Evolutionary conservation across 768 basidiomycete genomes (phyloP).

Genomic region (Lentinus tigrinus): DNA sequence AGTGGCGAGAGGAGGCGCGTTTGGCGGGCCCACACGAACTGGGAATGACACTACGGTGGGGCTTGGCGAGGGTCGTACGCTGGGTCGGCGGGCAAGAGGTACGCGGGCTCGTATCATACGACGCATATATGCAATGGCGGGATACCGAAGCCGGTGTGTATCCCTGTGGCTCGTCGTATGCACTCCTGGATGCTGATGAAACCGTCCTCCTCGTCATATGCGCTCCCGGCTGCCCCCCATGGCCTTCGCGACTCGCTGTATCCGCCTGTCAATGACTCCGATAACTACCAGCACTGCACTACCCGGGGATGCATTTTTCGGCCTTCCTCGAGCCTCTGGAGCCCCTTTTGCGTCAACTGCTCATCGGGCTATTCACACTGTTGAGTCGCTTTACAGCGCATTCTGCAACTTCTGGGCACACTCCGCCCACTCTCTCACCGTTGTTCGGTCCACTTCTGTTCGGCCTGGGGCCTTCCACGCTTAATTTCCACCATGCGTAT

Average conservation of each 20-base stretch:
- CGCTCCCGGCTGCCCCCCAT: no score
- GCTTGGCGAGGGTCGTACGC: conserved; percentile 74
- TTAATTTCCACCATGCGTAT: conserved; percentile 59
- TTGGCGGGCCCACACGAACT: conserved; percentile 88
- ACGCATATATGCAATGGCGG: conserved; percentile 79
- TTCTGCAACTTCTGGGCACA: conserved; percentile 82
- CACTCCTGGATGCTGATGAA: conserved; percentile 2
- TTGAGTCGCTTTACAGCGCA: conserved; percentile 82
- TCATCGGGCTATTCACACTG: conserved; percentile 75
- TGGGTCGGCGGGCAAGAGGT: conserved; percentile 67
- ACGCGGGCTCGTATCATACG: conserved; percentile 86
- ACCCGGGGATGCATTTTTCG: conserved; percentile 71
- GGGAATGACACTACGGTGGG: conserved; percentile 93
- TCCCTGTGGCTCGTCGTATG: conserved; percentile 12
- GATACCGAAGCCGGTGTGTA: conserved; percentile 77
- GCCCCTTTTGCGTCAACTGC: conserved; percentile 54
- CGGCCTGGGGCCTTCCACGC: conserved; percentile 60
- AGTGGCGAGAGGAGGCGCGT: conserved; percentile 77
- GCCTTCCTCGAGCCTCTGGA: conserved; percentile 59
- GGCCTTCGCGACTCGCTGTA: no score
- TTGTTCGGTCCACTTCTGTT: conserved; percentile 90
- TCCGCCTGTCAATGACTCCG: neutral
- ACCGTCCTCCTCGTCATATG: conserved; percentile 1
- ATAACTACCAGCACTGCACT: conserved; percentile 48
- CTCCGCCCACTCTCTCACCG: conserved; percentile 85